phyloP scores from a whole-genome alignment of 1,284 basidiomycete genomes.

The Cutaneotrichosporon cutaneum region DNA sequence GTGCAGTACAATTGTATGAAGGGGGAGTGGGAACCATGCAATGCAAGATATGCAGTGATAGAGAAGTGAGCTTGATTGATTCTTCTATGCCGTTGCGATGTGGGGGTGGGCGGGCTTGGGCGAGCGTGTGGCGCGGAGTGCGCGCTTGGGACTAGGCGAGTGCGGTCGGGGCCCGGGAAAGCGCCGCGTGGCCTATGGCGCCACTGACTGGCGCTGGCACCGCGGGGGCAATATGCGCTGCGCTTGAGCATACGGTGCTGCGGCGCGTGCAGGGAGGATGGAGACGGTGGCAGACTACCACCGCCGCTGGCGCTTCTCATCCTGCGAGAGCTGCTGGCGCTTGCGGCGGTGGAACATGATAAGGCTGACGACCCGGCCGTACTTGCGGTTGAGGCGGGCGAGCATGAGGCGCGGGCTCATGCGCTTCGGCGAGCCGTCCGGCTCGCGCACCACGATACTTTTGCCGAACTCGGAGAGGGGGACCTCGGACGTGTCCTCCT shows the following conservation, averaged over 20 bases:
- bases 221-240: no score
- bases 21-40: constrained; percentile 8
- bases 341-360: constrained; percentile 45
- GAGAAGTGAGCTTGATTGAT: neutral
- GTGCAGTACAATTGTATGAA: constrained; percentile 12
- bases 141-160: no score
- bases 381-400: constrained; percentile 39
- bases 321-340: neutral
- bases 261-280: no score
- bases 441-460: constrained; percentile 26
- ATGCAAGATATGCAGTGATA: constrained; percentile 9
- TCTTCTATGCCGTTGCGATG: neutral
- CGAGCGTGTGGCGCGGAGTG: neutral
- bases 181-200: no score
- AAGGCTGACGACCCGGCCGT: constrained; percentile 37
- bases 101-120: neutral
- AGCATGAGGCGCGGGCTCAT: constrained; percentile 35
- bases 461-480: constrained; percentile 31
- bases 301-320: neutral
- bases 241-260: no score
- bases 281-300: no score
- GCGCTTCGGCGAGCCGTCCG: constrained; percentile 28
- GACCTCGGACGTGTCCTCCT: constrained; percentile 18
- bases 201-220: no score
- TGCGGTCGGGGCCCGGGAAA: no score